These are phyloP conservation scores for Hypoxylon lienhwacheense DNA, from an alignment of 495 filamentous ascomycete species.

Conservation along the genomic window DNA sequence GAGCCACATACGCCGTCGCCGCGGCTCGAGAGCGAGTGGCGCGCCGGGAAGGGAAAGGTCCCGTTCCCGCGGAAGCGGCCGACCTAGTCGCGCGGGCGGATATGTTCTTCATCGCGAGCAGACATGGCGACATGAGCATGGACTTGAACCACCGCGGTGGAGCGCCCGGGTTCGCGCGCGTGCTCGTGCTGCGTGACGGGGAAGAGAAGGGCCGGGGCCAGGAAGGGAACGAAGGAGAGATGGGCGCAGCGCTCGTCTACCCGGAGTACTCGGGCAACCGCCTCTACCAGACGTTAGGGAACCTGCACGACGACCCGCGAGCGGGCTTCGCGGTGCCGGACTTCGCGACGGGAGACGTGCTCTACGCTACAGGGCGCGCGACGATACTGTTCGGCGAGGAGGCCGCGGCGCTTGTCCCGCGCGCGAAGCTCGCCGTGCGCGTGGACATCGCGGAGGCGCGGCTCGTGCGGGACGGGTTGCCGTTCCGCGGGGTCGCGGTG, in stretches of 20 bases:
- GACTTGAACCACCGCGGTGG: conserved; percentile 85
- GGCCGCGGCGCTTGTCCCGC: conserved; percentile 62
- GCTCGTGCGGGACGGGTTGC: conserved; percentile 63
- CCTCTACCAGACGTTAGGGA: conserved; percentile 79
- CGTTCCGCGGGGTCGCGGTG: conserved; percentile 63
- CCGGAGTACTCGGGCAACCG: conserved; percentile 83
- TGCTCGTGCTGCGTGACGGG: conserved; percentile 55
- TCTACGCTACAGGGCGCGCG: conserved; percentile 68
- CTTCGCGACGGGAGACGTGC: conserved; percentile 66
- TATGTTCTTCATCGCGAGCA: conserved; percentile 73
- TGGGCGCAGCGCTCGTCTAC: conserved; percentile 58
- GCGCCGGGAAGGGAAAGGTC: not conserved
- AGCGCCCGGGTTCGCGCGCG: conserved; percentile 69
- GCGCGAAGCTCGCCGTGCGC: conserved; percentile 70
- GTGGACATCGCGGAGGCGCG: conserved; percentile 61
- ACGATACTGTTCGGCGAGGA: conserved; percentile 64
- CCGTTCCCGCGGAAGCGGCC: conserved; percentile 54
- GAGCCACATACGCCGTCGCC: conserved; percentile 55
- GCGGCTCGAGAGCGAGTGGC: conserved; percentile 48
- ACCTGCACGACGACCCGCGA: conserved; percentile 63
- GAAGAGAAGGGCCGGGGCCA: conserved; percentile 45
- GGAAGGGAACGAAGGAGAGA: conserved; percentile 50
- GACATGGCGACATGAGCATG: conserved; percentile 65
- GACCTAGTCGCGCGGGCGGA: conserved; percentile 66
- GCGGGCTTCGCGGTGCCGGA: conserved; percentile 71